Evolutionary conservation across 225 moss, liverwort and hornwort genomes (phyloP).

Genomic region (Straminergon stramineum): DNA sequence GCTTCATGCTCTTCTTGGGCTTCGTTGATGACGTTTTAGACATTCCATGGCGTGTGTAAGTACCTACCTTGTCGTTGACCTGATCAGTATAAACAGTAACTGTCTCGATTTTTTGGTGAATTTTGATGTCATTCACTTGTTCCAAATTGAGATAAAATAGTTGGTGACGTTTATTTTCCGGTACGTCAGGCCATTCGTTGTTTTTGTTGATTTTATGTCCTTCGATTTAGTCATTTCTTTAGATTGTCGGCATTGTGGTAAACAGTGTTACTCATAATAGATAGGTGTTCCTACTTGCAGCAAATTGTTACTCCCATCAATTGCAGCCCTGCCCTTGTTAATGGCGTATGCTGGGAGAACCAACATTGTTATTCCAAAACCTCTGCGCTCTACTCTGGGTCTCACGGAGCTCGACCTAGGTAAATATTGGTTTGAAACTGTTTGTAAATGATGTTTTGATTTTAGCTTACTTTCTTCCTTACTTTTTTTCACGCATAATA

Average conservation of each 20-base stretch:
- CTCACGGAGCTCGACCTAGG: slow-evolving; percentile 65
- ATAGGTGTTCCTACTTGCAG: slow-evolving; percentile 27
- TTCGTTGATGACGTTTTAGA: slow-evolving; percentile 97
- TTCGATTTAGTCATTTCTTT: background rate
- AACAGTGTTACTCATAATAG: background rate
- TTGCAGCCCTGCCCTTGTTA: slow-evolving; percentile 86
- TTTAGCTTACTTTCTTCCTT: background rate
- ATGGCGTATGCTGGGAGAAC: slow-evolving; percentile 90
- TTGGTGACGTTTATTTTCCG: background rate
- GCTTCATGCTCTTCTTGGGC: slow-evolving; percentile 97
- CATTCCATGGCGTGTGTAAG: slow-evolving; percentile 96
- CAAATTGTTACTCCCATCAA: slow-evolving; percentile 78
- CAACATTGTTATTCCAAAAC: slow-evolving; percentile 75
- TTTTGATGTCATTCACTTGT: background rate
- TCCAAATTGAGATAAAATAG: background rate
- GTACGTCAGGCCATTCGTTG: background rate
- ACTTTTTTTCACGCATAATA: background rate
- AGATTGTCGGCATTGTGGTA: background rate
- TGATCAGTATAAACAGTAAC: background rate
- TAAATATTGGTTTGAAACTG: slow-evolving; percentile 6
- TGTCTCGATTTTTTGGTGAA: background rate
- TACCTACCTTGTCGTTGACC: background rate
- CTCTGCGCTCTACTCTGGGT: slow-evolving; percentile 60
- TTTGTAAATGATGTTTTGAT: background rate
- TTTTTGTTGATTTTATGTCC: background rate